Base-by-base conservation (phyloP, 2,329 filamentous ascomycete genomes). In the Pseudonectria buxi region DNA sequence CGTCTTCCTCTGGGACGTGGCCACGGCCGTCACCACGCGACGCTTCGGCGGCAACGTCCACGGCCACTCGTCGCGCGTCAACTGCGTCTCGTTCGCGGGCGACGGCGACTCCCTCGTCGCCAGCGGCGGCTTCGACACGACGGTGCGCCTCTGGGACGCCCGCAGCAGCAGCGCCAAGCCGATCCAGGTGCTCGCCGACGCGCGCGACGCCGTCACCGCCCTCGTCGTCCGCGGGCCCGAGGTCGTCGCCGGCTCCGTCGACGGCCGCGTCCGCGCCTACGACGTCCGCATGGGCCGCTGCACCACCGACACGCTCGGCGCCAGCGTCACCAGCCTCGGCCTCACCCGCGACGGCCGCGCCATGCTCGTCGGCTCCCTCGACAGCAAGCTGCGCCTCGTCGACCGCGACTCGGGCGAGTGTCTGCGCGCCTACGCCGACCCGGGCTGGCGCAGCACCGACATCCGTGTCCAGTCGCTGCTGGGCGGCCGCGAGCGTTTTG, bases 1-100 rank as follows among this genome's bases (percentile, higher is more conserved):
- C 42, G 87, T 95, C 0, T 95, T 95, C 56, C 71, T 95, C 5
- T 96, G 92, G 92, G 92, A 98, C 61, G 92, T 96, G 0, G 72
- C 82, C 30, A 83, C 81, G 3, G 87, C 84, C 13, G 72, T 76
- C 49, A 95, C 90, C 4, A 66, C 84, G 16, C 75, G 86, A 14
- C 74, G 92, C 18, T 92, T 90, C 61, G 71, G 71, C 13, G 73
- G 74, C 14, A 73, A 72, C 39, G 56, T 57, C 25, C 60, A 71
- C 27, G 83, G 82, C 0, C 86, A 92, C 61, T 71, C 70, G 3
- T 76, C 78, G 29, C 70, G 88, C 24, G 72, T 96, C 36, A 94
- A 95, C 57, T 74, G 78, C 30, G 85, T 90, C 4, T 69, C 74
- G 3, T 94, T 94, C 56, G 87, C 77, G 0, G 89, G 88, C 10